Percentiles rank a stretch among this genome's conserved stretches.
These are phyloP conservation scores for Penicillium fuscoglaucum DNA, from an alignment of 2,329 filamentous ascomycete species.

Conservation along the genomic window DNA sequence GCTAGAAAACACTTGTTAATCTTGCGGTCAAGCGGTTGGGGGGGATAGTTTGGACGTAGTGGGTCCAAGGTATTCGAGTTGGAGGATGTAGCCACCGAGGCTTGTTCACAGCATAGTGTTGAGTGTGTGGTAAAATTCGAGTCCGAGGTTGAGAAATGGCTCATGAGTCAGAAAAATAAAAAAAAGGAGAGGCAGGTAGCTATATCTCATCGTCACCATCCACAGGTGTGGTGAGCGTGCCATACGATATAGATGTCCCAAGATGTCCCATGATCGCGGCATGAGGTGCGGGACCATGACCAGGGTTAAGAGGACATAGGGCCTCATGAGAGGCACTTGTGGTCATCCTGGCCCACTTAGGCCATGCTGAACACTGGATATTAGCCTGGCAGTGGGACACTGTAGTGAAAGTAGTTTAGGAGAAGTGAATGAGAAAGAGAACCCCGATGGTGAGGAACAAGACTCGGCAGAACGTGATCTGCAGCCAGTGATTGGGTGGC, in stretches of 20 bases:
- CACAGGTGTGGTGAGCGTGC: background rate
- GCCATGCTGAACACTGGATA: background rate
- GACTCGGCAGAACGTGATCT: conserved; percentile 25
- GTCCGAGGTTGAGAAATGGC: too few relatives aligned
- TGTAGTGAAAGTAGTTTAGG: background rate
- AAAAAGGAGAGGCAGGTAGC: background rate
- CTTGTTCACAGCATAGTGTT: background rate
- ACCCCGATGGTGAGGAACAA: background rate
- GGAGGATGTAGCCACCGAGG: conserved; percentile 1
- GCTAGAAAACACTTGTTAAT: conserved; percentile 10
- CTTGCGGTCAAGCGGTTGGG: conserved; percentile 30
- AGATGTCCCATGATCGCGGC: conserved; percentile 22
- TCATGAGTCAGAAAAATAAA: background rate
- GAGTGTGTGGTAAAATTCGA: background rate
- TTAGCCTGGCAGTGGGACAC: background rate
- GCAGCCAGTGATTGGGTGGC: conserved; percentile 27
- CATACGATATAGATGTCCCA: conserved; percentile 14
- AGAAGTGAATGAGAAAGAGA: background rate
- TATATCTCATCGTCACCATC: conserved; percentile 4
- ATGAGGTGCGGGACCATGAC: conserved; percentile 23
- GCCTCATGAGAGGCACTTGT: background rate
- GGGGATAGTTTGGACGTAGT: conserved; percentile 17
- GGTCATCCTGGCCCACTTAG: background rate
- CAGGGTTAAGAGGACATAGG: background rate
- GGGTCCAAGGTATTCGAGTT: conserved; percentile 18